Conservation (phyloP, 2,329 filamentous ascomycete genomes). For the Chalaropsis ovoidea region DNA sequence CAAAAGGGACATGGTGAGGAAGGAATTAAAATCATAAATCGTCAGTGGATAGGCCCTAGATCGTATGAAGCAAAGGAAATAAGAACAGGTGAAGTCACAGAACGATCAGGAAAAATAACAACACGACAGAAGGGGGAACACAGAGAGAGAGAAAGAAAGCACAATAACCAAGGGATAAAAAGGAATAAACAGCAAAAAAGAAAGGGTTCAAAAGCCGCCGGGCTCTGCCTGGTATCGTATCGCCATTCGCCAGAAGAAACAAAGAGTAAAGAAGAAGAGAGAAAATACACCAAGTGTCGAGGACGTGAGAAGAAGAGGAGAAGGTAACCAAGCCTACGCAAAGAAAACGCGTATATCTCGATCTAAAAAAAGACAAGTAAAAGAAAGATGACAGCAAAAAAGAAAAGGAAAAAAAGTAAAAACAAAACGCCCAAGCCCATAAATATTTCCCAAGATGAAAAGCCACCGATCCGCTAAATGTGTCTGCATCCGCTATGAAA, state of each 20-base stretch:
- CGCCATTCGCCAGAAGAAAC: constrained; percentile 18
- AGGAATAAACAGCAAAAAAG: constrained; percentile 7
- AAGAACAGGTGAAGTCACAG: not conserved
- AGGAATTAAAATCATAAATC: constrained; percentile 14
- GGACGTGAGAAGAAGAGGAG: not conserved
- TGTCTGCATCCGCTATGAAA: constrained; percentile 13
- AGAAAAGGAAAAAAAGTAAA: constrained; percentile 24
- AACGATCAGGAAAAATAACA: not conserved
- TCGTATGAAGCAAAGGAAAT: not conserved
- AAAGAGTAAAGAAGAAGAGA: not conserved
- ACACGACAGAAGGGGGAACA: not conserved
- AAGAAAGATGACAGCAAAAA: constrained; percentile 18
- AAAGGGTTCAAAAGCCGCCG: constrained; percentile 18
- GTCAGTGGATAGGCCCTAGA: constrained; percentile 10
- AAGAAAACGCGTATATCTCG: not conserved
- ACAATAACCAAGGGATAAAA: not conserved
- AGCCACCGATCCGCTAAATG: constrained; percentile 12
- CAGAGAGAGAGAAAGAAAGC: not conserved
- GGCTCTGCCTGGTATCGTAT: constrained; percentile 25
- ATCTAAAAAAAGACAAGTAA: not conserved
- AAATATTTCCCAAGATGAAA: constrained; percentile 10
- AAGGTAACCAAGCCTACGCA: not conserved
- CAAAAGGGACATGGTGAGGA: no score
- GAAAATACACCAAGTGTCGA: not conserved
- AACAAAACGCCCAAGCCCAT: constrained; percentile 9